These are phyloP conservation scores for Wakefieldia striispora DNA, from an alignment of 768 basidiomycete species.

Conservation along the genomic window DNA sequence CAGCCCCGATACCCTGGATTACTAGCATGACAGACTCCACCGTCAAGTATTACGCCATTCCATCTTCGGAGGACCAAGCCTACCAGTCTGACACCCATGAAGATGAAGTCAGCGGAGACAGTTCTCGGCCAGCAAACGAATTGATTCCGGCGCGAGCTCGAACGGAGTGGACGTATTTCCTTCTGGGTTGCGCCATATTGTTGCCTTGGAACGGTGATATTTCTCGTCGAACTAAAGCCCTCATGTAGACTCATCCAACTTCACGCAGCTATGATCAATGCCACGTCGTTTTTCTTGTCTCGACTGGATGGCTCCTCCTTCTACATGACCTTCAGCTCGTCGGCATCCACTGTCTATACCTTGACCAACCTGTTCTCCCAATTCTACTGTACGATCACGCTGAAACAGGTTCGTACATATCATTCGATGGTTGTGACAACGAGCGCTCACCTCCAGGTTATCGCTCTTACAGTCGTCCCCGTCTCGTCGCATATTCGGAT, in stretches of 20 bases:
- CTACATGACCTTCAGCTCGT: constrained; percentile 60
- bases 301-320: constrained; percentile 61
- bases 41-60: constrained; percentile 18
- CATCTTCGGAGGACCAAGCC: constrained; percentile 17
- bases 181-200: constrained; percentile 76
- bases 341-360: constrained; percentile 62
- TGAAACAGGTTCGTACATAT: constrained; percentile 54
- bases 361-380: constrained; percentile 66
- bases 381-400: constrained; percentile 68
- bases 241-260: background rate
- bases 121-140: constrained; percentile 24
- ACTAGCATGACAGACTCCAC: constrained; percentile 9
- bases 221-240: background rate
- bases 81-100: background rate
- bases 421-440: background rate
- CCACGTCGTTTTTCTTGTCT: constrained; percentile 76
- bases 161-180: constrained; percentile 64
- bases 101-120: constrained; percentile 3
- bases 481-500: constrained; percentile 52
- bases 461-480: constrained; percentile 49
- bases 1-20: background rate
- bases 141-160: constrained; percentile 35
- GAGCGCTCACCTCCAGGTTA: constrained; percentile 2
- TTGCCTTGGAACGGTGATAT: constrained; percentile 87
- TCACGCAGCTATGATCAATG: constrained; percentile 77